Conservation (phyloP, 768 basidiomycete genomes). For the Basidioascus undulatus region DNA sequence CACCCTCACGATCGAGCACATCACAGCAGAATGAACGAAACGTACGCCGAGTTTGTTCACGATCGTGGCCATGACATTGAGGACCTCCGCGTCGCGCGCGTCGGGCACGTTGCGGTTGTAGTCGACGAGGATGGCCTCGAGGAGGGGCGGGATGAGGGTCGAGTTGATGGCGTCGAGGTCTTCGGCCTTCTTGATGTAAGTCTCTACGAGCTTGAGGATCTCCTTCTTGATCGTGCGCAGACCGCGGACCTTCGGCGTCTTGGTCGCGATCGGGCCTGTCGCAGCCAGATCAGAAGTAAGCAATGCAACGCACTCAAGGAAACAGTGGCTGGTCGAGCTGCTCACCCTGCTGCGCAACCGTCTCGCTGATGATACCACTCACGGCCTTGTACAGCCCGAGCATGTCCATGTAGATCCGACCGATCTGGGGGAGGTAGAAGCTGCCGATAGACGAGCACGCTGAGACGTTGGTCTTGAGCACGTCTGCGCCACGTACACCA, state of each 20-base stretch:
- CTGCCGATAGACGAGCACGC: conserved; percentile 91
- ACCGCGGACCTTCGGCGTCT: conserved; percentile 85
- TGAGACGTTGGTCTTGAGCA: conserved; percentile 93
- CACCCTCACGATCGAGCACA: too few species aligned
- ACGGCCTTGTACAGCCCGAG: conserved; percentile 93
- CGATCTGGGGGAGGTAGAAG: conserved; percentile 92
- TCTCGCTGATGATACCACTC: conserved; percentile 83
- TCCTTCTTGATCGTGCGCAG: conserved; percentile 96
- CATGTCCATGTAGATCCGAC: conserved; percentile 91
- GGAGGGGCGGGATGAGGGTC: conserved; percentile 77
- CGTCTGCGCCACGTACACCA: too few species aligned
- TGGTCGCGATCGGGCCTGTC: conserved; percentile 67
- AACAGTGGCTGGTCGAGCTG: too few species aligned
- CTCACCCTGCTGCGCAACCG: conserved; percentile 66
- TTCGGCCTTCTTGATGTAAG: conserved; percentile 89
- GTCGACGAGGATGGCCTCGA: conserved; percentile 94
- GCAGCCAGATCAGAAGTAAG: not conserved
- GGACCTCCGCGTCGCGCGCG: conserved; percentile 84
- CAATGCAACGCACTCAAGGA: conserved; percentile 4
- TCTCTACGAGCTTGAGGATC: conserved; percentile 88
- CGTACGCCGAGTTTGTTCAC: conserved; percentile 65
- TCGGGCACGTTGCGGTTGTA: conserved; percentile 83
- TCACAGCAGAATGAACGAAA: conserved; percentile 6
- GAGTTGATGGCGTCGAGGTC: conserved; percentile 78
- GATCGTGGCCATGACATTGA: conserved; percentile 93